Evolutionary conservation across 2,329 filamentous ascomycete genomes (phyloP), one percentile per base, ranked within the genome.

Genomic region (Exserohilum turcica): DNA sequence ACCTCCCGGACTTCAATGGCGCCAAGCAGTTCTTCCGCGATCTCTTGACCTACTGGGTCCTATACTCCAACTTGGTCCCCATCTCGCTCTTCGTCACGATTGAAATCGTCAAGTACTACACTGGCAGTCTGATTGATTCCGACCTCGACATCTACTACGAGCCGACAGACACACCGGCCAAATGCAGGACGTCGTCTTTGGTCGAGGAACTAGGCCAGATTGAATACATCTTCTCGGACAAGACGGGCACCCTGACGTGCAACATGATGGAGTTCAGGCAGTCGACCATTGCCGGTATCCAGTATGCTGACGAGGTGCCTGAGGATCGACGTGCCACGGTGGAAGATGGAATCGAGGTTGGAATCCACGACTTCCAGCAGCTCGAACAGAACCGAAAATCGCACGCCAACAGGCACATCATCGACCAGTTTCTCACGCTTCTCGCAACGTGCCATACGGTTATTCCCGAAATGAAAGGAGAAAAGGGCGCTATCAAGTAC

Each of bases 221-320:
- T 38, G 94, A 97, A 70, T 99, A 95, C 68, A 94, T 99, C 60
- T 99, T 99, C 74, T 97, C 92, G 0, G 93, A 97, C 80, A 97
- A 97, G 80, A 97, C 93, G 1, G 93, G 93, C 37, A 97, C 93
- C 3, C 79, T 97, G 67, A 97, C 93, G n/a, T 96, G 92, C 77
- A 97, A 97, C 71, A 87, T 91, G 82, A 97, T 99, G 94, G 93
- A 97, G 74, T 99, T 97, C 75, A 92, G 92, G 72, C 92, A 97
- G 75, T 95, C 90, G 68, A 89, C 90, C 0, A 97, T 99, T 69
- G 91, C 86, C 21, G 94, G 94, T 21, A 87, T 97, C 47, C 93
- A 96, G 76, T 99, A 99, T 70, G 89, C 91, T 10, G 92, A 94
- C 48, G 91, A 93, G 37, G 86, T 97, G 1, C 89, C 94, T 0